Evolutionary conservation across 176 grass and related monocot genomes (phyloP).

Genomic region (Calamus simplicifolius): DNA sequence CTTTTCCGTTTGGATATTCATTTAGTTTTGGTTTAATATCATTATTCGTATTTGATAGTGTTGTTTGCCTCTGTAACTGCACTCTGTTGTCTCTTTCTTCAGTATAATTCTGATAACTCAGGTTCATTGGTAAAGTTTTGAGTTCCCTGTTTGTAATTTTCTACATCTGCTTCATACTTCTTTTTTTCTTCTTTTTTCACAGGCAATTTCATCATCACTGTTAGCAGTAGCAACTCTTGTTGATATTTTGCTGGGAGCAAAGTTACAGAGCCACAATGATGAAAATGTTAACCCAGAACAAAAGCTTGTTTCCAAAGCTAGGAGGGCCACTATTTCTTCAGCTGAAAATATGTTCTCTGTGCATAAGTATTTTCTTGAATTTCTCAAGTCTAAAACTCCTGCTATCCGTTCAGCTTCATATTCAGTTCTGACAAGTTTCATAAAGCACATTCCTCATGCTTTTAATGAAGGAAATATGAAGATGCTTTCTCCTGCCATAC

Average conservation of each 20-base stretch:
- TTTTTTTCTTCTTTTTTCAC: slow-evolving; percentile 23
- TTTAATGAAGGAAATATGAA: slow-evolving; percentile 78
- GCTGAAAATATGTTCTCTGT: slow-evolving; percentile 63
- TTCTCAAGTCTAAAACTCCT: slow-evolving; percentile 64
- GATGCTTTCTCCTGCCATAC: slow-evolving; percentile 50
- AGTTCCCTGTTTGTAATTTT: neutral
- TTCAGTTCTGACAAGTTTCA: slow-evolving; percentile 68
- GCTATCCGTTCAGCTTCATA: slow-evolving; percentile 65
- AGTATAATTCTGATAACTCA: neutral
- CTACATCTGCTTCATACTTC: neutral
- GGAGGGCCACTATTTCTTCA: slow-evolving; percentile 44
- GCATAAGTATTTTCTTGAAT: slow-evolving; percentile 80
- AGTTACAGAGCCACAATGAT: slow-evolving; percentile 35
- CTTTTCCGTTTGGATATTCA: too few relatives aligned
- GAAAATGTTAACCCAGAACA: slow-evolving; percentile 45
- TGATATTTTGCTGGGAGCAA: slow-evolving; percentile 79
- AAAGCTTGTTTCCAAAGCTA: slow-evolving; percentile 59
- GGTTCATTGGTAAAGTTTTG: neutral
- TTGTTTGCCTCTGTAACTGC: too few relatives aligned
- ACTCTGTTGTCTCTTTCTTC: too few relatives aligned
- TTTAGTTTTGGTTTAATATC: too few relatives aligned
- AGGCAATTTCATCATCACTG: slow-evolving; percentile 90
- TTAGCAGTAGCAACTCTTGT: slow-evolving; percentile 80
- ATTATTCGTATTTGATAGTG: too few relatives aligned
- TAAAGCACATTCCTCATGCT: slow-evolving; percentile 67